Evolutionary conservation across 768 basidiomycete species (phyloP).

Genomic region (Pisolithus orientalis): DNA sequence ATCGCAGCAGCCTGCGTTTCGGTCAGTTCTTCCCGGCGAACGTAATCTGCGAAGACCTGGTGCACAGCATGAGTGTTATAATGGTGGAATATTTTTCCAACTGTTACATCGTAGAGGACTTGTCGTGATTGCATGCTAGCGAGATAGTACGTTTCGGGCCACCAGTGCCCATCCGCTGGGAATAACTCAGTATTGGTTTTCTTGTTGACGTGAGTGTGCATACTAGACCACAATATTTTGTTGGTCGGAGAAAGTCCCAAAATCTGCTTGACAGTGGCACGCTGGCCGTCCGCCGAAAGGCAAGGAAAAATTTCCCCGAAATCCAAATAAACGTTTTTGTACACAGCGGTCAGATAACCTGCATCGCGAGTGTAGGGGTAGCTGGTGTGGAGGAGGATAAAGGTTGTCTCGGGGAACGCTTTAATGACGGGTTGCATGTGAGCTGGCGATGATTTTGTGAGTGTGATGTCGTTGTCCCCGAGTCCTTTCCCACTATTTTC

Average conservation of each 20-base stretch:
- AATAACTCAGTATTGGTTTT: not conserved
- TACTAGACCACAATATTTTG: slow-evolving; percentile 80
- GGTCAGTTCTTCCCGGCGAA: slow-evolving; percentile 44
- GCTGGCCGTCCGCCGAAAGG: slow-evolving; percentile 59
- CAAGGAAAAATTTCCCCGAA: slow-evolving; percentile 76
- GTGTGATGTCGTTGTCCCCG: slow-evolving; percentile 65
- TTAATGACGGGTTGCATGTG: slow-evolving; percentile 65
- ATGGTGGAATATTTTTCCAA: not conserved
- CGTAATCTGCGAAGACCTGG: slow-evolving; percentile 52
- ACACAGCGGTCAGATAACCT: slow-evolving; percentile 67
- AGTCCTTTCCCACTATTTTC: slow-evolving; percentile 31
- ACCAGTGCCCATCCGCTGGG: slow-evolving; percentile 34
- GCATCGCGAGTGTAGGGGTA: slow-evolving; percentile 78
- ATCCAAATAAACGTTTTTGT: slow-evolving; percentile 71
- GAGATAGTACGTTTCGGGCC: slow-evolving; percentile 74
- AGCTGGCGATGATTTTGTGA: slow-evolving; percentile 54
- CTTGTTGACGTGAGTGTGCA: slow-evolving; percentile 10
- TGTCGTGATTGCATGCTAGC: slow-evolving; percentile 58
- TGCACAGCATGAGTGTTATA: not conserved
- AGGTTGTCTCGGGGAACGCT: slow-evolving; percentile 49
- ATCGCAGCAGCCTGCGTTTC: slow-evolving; percentile 50
- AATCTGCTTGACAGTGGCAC: slow-evolving; percentile 50
- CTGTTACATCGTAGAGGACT: slow-evolving; percentile 49
- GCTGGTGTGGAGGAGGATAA: slow-evolving; percentile 70
- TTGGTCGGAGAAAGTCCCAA: slow-evolving; percentile 70